A percentile compares a stretch with the other conserved stretches of the same genome.
These are phyloP conservation scores for Xylaria arbuscula DNA, from an alignment of 2,329 filamentous ascomycete genomes.

Conservation along the genomic window DNA sequence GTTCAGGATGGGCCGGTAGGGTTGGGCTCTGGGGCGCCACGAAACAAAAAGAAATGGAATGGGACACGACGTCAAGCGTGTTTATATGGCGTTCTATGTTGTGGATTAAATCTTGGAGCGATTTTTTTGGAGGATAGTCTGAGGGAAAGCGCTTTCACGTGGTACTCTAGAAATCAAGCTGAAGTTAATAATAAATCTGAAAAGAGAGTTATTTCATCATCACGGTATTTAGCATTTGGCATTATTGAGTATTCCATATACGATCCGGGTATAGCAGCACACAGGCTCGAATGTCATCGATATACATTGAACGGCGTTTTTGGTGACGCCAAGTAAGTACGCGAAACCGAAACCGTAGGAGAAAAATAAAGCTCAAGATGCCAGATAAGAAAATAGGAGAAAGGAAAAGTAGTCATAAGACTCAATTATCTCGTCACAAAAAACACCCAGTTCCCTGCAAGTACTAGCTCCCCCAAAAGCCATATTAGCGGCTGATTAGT, in stretches of 20 bases:
- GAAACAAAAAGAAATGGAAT: slow-evolving; percentile 14
- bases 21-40: slow-evolving; percentile 9
- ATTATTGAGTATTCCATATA: slow-evolving; percentile 17
- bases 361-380: background rate
- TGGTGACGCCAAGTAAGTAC: background rate
- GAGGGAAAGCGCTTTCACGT: background rate
- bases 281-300: slow-evolving; percentile 13
- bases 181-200: background rate
- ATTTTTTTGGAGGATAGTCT: background rate
- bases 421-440: slow-evolving; percentile 37
- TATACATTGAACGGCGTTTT: slow-evolving; percentile 21
- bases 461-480: background rate
- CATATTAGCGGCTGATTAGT: background rate
- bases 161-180: background rate
- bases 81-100: background rate
- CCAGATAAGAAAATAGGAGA: background rate
- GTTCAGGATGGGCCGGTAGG: slow-evolving; percentile 28
- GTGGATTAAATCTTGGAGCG: background rate
- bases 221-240: background rate
- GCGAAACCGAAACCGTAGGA: slow-evolving; percentile 3
- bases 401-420: slow-evolving; percentile 18
- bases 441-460: slow-evolving; percentile 3
- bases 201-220: slow-evolving; percentile 1
- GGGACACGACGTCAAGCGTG: slow-evolving; percentile 9
- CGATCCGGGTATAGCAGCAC: slow-evolving; percentile 30